phyloP scores from a whole-genome alignment of 2,329 filamentous ascomycete species.

The Penicillium oxalicum region DNA sequence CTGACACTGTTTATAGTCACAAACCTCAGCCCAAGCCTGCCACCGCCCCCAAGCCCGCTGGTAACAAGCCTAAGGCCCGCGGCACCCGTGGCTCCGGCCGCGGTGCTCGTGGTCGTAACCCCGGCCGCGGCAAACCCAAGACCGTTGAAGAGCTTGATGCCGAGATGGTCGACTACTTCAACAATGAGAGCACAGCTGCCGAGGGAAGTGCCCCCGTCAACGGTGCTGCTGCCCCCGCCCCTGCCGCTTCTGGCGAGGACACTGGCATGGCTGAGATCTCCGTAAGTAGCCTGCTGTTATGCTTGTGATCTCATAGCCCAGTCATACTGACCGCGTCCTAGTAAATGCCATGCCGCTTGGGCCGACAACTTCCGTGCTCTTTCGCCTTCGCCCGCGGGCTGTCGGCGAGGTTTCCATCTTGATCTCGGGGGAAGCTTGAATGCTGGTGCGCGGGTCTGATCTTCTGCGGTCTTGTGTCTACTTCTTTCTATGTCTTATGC shows the following conservation, averaged over 20 bases:
- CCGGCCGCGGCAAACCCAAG: conserved; percentile 70
- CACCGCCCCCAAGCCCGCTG: conserved; percentile 62
- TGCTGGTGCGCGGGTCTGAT: conserved; percentile 24
- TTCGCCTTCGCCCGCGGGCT: conserved; percentile 2
- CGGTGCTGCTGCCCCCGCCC: conserved; percentile 45
- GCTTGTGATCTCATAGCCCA: background rate
- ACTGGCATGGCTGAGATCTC: conserved; percentile 54
- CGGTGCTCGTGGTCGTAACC: conserved; percentile 51
- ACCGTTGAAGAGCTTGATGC: conserved; percentile 91
- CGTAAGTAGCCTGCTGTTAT: conserved; percentile 30
- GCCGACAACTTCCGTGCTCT: background rate
- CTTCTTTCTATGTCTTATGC: background rate
- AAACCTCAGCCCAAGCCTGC: conserved; percentile 79
- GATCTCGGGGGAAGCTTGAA: conserved; percentile 11
- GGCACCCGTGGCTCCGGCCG: conserved; percentile 41
- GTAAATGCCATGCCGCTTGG: conserved; percentile 2
- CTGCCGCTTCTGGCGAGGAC: conserved; percentile 47
- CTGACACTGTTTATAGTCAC: conserved; percentile 39
- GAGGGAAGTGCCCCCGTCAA: conserved; percentile 42
- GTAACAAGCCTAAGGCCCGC: conserved; percentile 6
- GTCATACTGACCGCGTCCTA: background rate
- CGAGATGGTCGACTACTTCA: conserved; percentile 96
- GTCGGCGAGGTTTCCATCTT: conserved; percentile 1
- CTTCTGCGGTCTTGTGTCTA: conserved; percentile 14
- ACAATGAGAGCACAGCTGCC: conserved; percentile 37